phyloP scores from a whole-genome alignment of 2,329 filamentous ascomycete species.

The Claviceps paspali region DNA sequence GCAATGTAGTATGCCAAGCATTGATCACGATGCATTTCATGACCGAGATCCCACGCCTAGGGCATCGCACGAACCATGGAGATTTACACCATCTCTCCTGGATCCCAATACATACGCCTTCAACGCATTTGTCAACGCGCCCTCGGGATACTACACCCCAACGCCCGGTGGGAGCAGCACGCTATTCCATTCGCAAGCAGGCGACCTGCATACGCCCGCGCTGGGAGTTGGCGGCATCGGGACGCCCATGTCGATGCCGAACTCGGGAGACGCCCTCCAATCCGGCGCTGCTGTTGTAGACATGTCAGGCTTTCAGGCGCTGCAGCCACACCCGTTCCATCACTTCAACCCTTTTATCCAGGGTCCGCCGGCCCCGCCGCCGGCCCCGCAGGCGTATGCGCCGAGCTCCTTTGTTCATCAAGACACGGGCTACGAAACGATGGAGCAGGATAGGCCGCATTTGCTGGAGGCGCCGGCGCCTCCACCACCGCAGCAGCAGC shows the following conservation, averaged over 20 bases:
- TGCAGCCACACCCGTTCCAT: slow-evolving; percentile 44
- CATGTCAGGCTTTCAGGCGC: slow-evolving; percentile 51
- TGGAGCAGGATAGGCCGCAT: slow-evolving; percentile 55
- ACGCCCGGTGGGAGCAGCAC: slow-evolving; percentile 70
- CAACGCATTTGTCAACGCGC: slow-evolving; percentile 61
- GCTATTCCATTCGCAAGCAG: slow-evolving; percentile 68
- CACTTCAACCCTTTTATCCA: slow-evolving; percentile 61
- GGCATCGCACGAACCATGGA: slow-evolving; percentile 66
- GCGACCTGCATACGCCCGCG: slow-evolving; percentile 74
- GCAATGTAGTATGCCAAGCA: slow-evolving; percentile 9
- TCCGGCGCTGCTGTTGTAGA: slow-evolving; percentile 44
- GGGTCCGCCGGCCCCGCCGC: slow-evolving; percentile 36
- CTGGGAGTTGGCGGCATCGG: slow-evolving; percentile 59
- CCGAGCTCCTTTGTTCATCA: slow-evolving; percentile 71
- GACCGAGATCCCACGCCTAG: slow-evolving; percentile 74
- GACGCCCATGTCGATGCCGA: slow-evolving; percentile 67
- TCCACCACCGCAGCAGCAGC: too few relatives aligned
- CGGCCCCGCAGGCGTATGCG: slow-evolving; percentile 45
- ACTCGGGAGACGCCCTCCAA: slow-evolving; percentile 50
- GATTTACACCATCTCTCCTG: slow-evolving; percentile 76
- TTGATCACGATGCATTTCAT: slow-evolving; percentile 25
- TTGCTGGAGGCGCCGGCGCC: slow-evolving; percentile 43
- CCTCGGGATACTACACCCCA: slow-evolving; percentile 74
- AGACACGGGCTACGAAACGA: slow-evolving; percentile 63
- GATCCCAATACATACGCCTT: slow-evolving; percentile 78